Base-by-base conservation (phyloP, 306 rosid species). In the Benincasa hispida region DNA sequence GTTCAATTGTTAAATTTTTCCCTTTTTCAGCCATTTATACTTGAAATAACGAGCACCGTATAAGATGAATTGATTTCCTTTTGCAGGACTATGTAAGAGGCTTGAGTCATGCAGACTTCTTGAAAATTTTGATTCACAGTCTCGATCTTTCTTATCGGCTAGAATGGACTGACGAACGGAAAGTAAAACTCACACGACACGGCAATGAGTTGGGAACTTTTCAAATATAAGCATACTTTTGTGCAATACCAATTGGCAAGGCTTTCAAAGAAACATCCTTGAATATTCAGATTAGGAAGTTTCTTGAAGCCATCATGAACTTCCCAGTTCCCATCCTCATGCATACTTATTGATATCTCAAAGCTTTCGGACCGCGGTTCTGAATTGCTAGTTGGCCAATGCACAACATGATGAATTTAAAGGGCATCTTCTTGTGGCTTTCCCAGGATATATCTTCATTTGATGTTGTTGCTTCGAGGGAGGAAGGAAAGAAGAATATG, bases 61-160 rank as follows among this genome's bases (percentile, higher is more conserved):
- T 12, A 45, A 70, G 11, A 42, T 17, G 54, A 67, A 30, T 24
- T 8, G 24, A 30, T 77, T 50, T 70, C 57, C 72, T 65, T 84
- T 59, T 72, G 82, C 83, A 93, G 93, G 91, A 89, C 48, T 76
- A 90, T 76, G 78, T 51, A 1, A 88, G 76, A 83, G 87, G 77
- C 78, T 83, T 87, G 78, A 87, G 76, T 86, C 92, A 85, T 27
- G 91, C 78, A 21, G 96, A 93, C 82, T 78, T 84, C 83, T 72
- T 88, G 86, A 90, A 86, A 83, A 88, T 83, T 62, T 80, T 93
- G 85, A 87, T 91, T 82, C 96, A 93, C 55, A 88, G 89, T 83
- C 87, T 93, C 67, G 97, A 93, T 81, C 98, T 93, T 58, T 87
- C 91, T 25, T 91, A 91, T 80, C 89, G 91, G 76, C 86, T 93